These are phyloP conservation scores for Diospyros lotus DNA, from an alignment of 148 eudicot species.

Conservation along the genomic window DNA sequence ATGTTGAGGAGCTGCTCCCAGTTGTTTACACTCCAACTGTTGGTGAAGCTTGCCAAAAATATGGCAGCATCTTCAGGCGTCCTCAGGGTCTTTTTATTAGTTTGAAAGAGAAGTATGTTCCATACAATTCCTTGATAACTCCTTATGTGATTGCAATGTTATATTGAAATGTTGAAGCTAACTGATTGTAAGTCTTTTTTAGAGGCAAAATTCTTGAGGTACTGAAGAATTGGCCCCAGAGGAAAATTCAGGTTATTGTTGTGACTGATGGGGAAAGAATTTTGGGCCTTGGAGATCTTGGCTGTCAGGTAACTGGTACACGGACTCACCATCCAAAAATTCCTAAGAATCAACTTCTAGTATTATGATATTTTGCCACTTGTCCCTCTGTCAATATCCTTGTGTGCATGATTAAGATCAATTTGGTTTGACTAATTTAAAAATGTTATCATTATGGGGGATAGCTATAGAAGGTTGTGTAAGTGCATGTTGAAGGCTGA, in stretches of 20 bases:
- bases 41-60: conserved; percentile 98
- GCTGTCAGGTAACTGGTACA: conserved; percentile 69
- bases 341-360: not conserved
- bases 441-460: too few relatives aligned
- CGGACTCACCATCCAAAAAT: not conserved
- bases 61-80: conserved; percentile 69
- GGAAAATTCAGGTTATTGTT: conserved; percentile 86
- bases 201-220: conserved; percentile 91
- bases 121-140: conserved; percentile 4
- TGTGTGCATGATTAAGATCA: not conserved
- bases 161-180: not conserved
- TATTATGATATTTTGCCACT: not conserved
- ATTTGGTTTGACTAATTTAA: not conserved
- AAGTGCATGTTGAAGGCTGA: too few relatives aligned
- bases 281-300: conserved; percentile 98
- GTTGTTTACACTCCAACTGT: conserved; percentile 93
- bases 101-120: conserved; percentile 72
- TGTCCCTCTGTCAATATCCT: not conserved
- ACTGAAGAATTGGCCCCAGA: conserved; percentile 93
- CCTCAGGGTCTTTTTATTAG: conserved; percentile 95
- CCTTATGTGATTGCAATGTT: conserved; percentile 3
- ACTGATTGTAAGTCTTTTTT: conserved; percentile 20
- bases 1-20: conserved; percentile 93
- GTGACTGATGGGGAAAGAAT: conserved; percentile 99
- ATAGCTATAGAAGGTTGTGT: too few relatives aligned